Evolutionary conservation across 345 rosid species (phyloP), one percentile per base, ranked within the genome.

Genomic region (Firmiana major): DNA sequence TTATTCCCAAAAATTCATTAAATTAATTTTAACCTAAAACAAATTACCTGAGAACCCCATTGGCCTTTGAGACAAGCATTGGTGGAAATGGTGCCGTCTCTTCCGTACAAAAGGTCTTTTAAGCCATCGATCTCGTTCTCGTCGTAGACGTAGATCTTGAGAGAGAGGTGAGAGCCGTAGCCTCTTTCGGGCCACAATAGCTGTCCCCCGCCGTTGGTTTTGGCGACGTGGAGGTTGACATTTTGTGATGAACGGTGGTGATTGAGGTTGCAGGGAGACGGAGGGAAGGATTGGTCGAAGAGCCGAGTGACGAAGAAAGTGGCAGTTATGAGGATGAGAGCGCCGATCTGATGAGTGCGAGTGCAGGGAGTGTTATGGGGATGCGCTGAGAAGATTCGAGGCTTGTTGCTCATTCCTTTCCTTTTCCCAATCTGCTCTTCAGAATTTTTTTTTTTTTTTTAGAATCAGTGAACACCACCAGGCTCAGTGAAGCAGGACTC

Each of bases 1-100:
- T 28, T 49, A 70, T 28, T 70, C 74, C 42, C 8, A 49, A 65
- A 40, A 65, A 10, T 34, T 8, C 62, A 21, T 11, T 36, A 36
- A 53, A 71, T 13, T 53, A 73, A 73, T 31, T 55, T 11, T 21
- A 55, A 51, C 22, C 9, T 34, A 3, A 28, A 74, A 64, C 0
- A 12, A 17, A 53, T 79, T 74, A 93, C 99, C 98, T 96, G 99
- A 78, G 97, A 87, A 66, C 97, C 99, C 98, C 99, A 93, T 80
- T 93, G 98, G 82, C 98, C 98, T 84, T 88, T 90, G 67, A 92
- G 82, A 82, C 99, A 92, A 36, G 88, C 81, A 58, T 86, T 78
- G 77, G 90, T 73, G 28, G 90, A 64, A 58, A 93, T 80, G 73
- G 78, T 79, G 4, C 94, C 91, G 31, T 91, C 94, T 19, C 97